Base-by-base conservation (phyloP, 345 rosid genomes). In the Litchi chinensis region DNA sequence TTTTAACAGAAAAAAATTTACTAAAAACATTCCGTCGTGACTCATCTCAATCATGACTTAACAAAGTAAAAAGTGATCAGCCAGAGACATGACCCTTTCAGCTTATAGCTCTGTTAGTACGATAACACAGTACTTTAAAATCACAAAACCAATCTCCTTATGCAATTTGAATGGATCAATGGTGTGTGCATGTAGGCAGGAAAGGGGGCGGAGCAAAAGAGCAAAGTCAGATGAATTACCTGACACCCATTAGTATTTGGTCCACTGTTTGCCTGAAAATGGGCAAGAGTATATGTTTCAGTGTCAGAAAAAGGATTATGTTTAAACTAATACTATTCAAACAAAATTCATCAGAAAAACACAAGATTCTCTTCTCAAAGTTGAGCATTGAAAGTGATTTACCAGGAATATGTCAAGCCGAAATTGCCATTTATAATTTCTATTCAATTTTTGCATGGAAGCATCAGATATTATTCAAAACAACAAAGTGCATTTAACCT, bases 221-320 rank as follows among this genome's bases (percentile, higher is more conserved):
- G 16, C 26, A 44, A 7, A 22, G 43, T 66, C 15, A 19, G 41
- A 32, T 39, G 75, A 69, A 46, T 46, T 84, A 96, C 99, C 98
- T 96, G 98, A 78, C 91, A 89, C 7, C 99, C 98, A 76, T 94
- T 96, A 72, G 98, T 83, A 81, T 84, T 83, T 39, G 94, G 95
- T 40, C 99, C 99, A 64, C 98, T 94, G 68, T 96, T 93, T 52
- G 98, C 98, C 99, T 94, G 94, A 79, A 79, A 87, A 60, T 19
- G 32, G 84, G 37, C 37, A 73, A 74, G 71, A 39, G 37, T 28
- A 60, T 28, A 69, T 37, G 48, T 67, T 67, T 66, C 24, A 73
- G 78, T 40, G 21, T 50, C 40, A 4, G 15, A 74, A 74, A 39
- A 12, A 65, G 2, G 22, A 13, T 22, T 37, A 19, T 48, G 37